Base-by-base conservation (phyloP, 768 basidiomycete genomes). In the Tulasnella sp. region DNA sequence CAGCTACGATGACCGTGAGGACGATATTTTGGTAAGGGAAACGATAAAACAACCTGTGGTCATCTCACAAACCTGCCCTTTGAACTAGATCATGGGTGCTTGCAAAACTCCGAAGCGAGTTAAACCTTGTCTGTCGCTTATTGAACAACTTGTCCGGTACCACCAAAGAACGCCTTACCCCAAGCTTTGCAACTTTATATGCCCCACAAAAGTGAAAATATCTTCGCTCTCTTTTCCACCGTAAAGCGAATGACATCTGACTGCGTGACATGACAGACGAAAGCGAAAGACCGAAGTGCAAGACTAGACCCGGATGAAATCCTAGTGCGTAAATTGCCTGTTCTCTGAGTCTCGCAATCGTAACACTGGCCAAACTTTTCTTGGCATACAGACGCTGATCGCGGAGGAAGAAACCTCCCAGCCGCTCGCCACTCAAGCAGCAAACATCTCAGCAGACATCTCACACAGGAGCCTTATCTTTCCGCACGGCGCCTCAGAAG, bases 71-170 rank as follows among this genome's bases (percentile, higher is more conserved):
- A 8, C 11, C 30, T 32, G 58, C 19, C 15, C 19, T 19, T 47
- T 24, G 41, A 61, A 75, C 66, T 55, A 55, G 32, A 63, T 65
- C 10, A 83, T 81, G 1, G 49, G 58, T 38, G 63, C 69, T 0
- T 73, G 76, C 65, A 86, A 84, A 70, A 92, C 90, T 10, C 91
- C 91, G 0, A 81, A 82, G 67, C 74, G 89, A 32, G 65, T 94
- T 58, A 85, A 79, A 66, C 72, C 74, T 0, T 70, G 76, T 5
- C 66, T 91, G 1, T 67, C 69, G 2, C 63, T 84, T 1, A 66
- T 86, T 3, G 82, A 85, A 61, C 78, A 78, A 60, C 66, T 91
- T 69, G 71, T 88, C 9, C 77, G 78, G 75, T 77, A 80, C 32
- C 87, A 92, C 65, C 70, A 75, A 0, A 84, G 80, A 65, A 88